Evolutionary conservation across 2,329 filamentous ascomycete species (phyloP), one percentile per base, ranked within the genome.

Genomic region (Pyricularia sp.): DNA sequence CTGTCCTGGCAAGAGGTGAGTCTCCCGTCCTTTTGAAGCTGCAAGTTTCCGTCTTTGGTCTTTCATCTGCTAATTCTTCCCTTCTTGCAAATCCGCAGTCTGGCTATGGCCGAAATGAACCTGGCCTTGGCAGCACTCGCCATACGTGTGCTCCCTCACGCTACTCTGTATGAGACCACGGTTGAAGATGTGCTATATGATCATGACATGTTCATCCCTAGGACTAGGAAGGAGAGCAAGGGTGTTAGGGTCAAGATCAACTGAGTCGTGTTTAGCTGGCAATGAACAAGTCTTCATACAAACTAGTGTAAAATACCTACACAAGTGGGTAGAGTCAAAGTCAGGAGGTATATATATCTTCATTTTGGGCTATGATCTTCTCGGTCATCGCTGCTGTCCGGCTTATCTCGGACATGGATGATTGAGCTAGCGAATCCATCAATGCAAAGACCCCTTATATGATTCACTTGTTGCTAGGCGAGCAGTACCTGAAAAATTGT

Each of bases 1-100:
- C 20, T 83, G 82, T 68, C 73, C 83, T 4, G 81, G 82, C 30
- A 75, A 75, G 69, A 77, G 78, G 77, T 79, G 70, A 72, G 75
- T 71, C 17, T 67, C 3, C 4, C 7, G 4, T 25, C n/a, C 26
- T 12, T 26, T 23, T 66, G 69, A 36, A 14, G 33, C 33, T 14
- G 63, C 23, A 61, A 61, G 23, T 7, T 59, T 61, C 9, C 12
- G 10, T 61, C 23, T 25, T 61, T 61, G 2, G 23, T 3, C 23
- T 26, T 26, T 4, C 25, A 26, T 12, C 9, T n/a, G 58, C 58
- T 61, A 17, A 61, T n/a, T 12, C 7, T 61, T 3, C 1, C 6
- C 6, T 14, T 25, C 23, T 26, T 61, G 58, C 23, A 61, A 36
- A 61, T 20, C 3, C 12, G 11, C 64, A 73, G 74, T 28, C 74